phyloP scores from a whole-genome alignment of 2,329 filamentous ascomycete genomes.

The Alternaria consortialis region DNA sequence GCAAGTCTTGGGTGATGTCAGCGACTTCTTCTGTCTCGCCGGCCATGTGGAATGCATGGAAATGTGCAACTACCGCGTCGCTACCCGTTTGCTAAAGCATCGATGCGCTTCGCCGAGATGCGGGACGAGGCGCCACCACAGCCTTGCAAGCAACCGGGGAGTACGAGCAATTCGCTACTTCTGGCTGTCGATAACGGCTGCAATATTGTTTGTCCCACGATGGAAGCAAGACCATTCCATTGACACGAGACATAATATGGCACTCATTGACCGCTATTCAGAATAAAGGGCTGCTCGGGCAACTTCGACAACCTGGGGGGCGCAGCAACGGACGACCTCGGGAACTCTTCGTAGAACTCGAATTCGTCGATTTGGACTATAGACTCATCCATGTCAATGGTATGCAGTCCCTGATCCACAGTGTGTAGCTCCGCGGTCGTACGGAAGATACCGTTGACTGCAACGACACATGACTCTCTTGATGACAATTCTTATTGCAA shows the following conservation, averaged over 20 bases:
- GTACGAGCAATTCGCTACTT: conserved; percentile 7
- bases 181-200: conserved; percentile 5
- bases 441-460: conserved; percentile 7
- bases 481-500: conserved; percentile 2
- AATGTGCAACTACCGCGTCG: conserved; percentile 8
- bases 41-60: background rate
- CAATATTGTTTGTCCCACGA: conserved; percentile 1
- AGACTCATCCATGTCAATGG: conserved; percentile 12
- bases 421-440: conserved; percentile 7
- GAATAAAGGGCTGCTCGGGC: background rate
- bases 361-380: conserved; percentile 4
- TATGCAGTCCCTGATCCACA: conserved; percentile 16
- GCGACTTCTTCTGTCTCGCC: conserved; percentile 1
- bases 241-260: background rate
- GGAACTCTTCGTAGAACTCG: background rate
- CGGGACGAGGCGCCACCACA: conserved; percentile 17
- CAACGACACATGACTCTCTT: conserved; percentile 12
- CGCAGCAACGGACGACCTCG: conserved; percentile 1
- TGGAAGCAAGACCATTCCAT: background rate
- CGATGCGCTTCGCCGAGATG: conserved; percentile 19
- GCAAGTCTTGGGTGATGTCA: conserved; percentile 7
- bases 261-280: background rate
- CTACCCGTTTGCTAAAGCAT: conserved; percentile 1
- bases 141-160: conserved; percentile 7
- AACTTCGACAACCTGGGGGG: background rate